A percentile compares a stretch with the other conserved stretches of the same genome.
Evolutionary conservation across 192 early-diverging fungal species (phyloP).

Genomic region (Chytriomyces sp.): DNA sequence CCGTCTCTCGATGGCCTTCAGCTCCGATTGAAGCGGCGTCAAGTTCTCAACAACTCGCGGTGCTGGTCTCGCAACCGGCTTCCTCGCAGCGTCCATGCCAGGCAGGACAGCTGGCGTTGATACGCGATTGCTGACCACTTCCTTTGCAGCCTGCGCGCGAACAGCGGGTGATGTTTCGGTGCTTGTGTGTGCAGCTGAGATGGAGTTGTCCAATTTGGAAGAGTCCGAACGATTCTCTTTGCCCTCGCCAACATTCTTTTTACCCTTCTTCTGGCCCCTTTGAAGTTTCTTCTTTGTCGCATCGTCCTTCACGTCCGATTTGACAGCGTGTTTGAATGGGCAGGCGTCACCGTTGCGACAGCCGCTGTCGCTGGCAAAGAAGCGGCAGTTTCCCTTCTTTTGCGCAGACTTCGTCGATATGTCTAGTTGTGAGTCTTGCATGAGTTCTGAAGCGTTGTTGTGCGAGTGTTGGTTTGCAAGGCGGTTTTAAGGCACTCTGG

Average conservation of each 20-base stretch:
- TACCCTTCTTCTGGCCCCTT: background rate
- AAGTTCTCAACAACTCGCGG: conserved; percentile 9
- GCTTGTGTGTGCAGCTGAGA: background rate
- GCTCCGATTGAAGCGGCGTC: conserved; percentile 20
- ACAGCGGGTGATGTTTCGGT: background rate
- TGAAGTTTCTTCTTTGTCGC: background rate
- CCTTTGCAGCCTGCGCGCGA: no score
- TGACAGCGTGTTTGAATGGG: conserved; percentile 8
- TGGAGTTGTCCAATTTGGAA: background rate
- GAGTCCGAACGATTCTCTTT: background rate
- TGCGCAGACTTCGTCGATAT: background rate
- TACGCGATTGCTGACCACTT: background rate
- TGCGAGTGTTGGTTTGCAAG: background rate
- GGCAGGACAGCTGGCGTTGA: background rate
- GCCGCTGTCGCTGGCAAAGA: conserved; percentile 10
- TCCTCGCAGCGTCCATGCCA: background rate
- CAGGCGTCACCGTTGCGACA: background rate
- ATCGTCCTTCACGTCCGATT: background rate
- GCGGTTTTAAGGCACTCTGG: background rate
- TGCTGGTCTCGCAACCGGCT: conserved; percentile 21
- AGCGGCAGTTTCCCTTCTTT: conserved; percentile 4
- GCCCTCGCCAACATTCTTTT: conserved; percentile 6
- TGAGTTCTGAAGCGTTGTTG: background rate
- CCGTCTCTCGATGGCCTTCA: conserved; percentile 18
- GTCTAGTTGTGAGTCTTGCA: background rate